A percentile compares a stretch with the other conserved stretches of the same genome.
Conservation (phyloP, 352 stramenopile genomes). For the Lagenidium giganteum region DNA sequence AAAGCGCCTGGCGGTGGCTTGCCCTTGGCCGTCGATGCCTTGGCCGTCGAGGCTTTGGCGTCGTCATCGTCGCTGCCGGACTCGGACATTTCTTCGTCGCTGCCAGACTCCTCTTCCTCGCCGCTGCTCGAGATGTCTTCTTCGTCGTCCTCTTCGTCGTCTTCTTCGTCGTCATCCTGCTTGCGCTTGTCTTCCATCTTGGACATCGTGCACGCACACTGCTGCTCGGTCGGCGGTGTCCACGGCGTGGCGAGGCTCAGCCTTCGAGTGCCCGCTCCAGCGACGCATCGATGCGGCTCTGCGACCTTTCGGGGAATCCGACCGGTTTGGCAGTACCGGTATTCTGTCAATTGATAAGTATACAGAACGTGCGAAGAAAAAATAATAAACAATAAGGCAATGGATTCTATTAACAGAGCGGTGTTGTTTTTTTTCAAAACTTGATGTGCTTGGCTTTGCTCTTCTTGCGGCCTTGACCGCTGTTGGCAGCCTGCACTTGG, state of each 20-base stretch:
- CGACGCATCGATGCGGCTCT: too few species aligned
- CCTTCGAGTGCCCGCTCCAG: too few species aligned
- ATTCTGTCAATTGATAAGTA: neutral
- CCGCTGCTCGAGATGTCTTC: conserved; percentile 50
- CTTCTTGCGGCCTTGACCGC: conserved; percentile 42
- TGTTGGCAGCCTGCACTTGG: conserved; percentile 60
- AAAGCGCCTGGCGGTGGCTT: conserved; percentile 12
- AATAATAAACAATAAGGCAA: neutral
- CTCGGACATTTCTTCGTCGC: conserved; percentile 71
- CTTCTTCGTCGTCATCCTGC: conserved; percentile 14
- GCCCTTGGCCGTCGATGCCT: neutral
- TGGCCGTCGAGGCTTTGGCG: conserved; percentile 19
- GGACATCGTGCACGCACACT: conserved; percentile 38
- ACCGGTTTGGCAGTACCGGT: too few species aligned
- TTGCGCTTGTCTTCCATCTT: conserved; percentile 52
- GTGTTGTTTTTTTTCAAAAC: too few species aligned
- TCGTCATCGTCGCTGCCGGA: conserved; percentile 42
- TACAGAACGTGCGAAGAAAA: conserved; percentile 9
- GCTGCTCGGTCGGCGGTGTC: too few species aligned
- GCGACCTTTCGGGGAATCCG: too few species aligned
- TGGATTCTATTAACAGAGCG: too few species aligned
- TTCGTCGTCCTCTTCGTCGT: conserved; percentile 40
- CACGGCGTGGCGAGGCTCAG: too few species aligned
- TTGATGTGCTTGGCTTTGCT: conserved; percentile 36
- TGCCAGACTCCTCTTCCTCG: conserved; percentile 36